A percentile compares a stretch with the other conserved stretches of the same genome.
Evolutionary conservation across 2,329 filamentous ascomycete genomes (phyloP).

Genomic region (Aureobasidium sp.): DNA sequence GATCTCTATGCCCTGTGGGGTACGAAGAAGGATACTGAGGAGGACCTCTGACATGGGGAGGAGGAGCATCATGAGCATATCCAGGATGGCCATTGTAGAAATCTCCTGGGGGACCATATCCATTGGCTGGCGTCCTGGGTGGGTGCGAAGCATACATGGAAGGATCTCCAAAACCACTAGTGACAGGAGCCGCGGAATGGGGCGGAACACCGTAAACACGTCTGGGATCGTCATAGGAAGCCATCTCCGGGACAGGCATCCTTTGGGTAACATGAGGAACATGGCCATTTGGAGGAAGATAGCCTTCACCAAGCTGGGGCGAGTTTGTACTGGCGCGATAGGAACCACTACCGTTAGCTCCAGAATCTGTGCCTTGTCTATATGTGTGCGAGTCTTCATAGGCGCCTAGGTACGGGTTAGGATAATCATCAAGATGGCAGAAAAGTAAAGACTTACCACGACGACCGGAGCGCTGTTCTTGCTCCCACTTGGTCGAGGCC

Average conservation of each 20-base stretch:
- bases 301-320: slow-evolving; percentile 19
- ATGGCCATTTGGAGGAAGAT: slow-evolving; percentile 15
- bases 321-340: slow-evolving; percentile 17
- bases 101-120: slow-evolving; percentile 3
- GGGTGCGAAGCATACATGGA: slow-evolving; percentile 7
- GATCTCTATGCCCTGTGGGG: slow-evolving; percentile 13
- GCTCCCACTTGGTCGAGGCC: slow-evolving; percentile 38
- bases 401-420: slow-evolving; percentile 36
- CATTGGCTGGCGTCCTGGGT: not conserved
- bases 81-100: not conserved
- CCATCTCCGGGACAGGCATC: slow-evolving; percentile 10
- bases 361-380: slow-evolving; percentile 30
- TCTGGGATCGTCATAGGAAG: slow-evolving; percentile 5
- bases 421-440: slow-evolving; percentile 21
- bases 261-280: not conserved
- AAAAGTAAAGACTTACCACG: slow-evolving; percentile 35
- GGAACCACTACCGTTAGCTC: not conserved
- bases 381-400: slow-evolving; percentile 35
- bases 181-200: slow-evolving; percentile 5
- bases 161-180: slow-evolving; percentile 3
- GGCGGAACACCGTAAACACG: slow-evolving; percentile 1
- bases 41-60: not conserved
- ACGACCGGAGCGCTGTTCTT: slow-evolving; percentile 28
- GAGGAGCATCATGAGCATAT: slow-evolving; percentile 7
- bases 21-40: slow-evolving; percentile 14